Conservation (phyloP, 768 basidiomycete species). For the Termitomyces titanicus region DNA sequence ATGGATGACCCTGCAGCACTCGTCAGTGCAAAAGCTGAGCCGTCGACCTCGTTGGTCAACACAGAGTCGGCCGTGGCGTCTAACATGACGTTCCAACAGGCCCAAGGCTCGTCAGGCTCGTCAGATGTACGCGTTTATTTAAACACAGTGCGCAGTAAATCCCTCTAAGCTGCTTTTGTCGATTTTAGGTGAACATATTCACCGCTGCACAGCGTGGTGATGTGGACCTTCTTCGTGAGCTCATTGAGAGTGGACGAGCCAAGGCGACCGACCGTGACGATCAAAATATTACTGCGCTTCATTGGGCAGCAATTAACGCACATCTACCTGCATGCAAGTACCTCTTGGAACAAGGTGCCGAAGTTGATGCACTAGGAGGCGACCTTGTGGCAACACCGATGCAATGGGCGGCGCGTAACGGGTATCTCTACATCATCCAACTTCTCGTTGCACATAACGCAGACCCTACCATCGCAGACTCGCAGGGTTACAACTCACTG, state of each 20-base stretch:
- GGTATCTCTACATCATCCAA: conserved; percentile 94
- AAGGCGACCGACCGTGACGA: conserved; percentile 76
- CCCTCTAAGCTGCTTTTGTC: not conserved
- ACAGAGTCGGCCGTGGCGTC: conserved; percentile 43
- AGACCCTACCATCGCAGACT: conserved; percentile 88
- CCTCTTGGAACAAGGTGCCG: conserved; percentile 88
- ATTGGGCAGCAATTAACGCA: conserved; percentile 98
- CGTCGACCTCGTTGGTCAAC: conserved; percentile 45
- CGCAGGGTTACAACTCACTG: conserved; percentile 94
- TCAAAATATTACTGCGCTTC: conserved; percentile 92
- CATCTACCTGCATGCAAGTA: conserved; percentile 86
- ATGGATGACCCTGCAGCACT: conserved; percentile 37
- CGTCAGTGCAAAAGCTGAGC: conserved; percentile 46
- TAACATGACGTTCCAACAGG: conserved; percentile 43
- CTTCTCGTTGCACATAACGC: conserved; percentile 86
- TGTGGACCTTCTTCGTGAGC: conserved; percentile 53
- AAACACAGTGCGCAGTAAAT: not conserved
- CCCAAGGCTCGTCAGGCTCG: conserved; percentile 30
- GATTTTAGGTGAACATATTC: conserved; percentile 60
- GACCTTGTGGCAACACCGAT: conserved; percentile 93
- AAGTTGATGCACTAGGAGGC: conserved; percentile 92
- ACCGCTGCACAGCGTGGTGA: conserved; percentile 88
- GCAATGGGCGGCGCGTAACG: conserved; percentile 98
- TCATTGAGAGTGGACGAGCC: conserved; percentile 70
- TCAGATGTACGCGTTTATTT: conserved; percentile 32